phyloP scores from a whole-genome alignment of 495 filamentous ascomycete genomes.

The Filosporella fistucella region DNA sequence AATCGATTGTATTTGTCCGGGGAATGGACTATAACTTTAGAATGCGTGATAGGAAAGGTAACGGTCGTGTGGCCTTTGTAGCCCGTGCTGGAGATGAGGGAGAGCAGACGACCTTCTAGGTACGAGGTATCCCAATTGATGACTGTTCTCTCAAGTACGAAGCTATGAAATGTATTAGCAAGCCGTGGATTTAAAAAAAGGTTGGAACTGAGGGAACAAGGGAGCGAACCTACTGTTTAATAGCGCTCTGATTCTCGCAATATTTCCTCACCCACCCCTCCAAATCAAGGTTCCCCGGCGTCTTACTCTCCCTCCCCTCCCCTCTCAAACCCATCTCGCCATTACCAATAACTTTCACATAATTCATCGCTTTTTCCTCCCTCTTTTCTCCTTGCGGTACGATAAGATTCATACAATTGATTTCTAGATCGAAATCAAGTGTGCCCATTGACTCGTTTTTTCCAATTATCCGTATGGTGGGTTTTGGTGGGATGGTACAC shows the following conservation, averaged over 20 bases:
- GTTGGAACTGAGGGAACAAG: not conserved
- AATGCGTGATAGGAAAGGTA: slow-evolving; percentile 45
- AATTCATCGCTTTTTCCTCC: slow-evolving; percentile 39
- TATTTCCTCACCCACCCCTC: slow-evolving; percentile 45
- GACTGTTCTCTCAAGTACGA: slow-evolving; percentile 42
- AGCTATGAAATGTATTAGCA: slow-evolving; percentile 19
- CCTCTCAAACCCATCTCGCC: slow-evolving; percentile 45
- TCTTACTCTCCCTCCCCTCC: slow-evolving; percentile 30
- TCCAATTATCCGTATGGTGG: slow-evolving; percentile 41
- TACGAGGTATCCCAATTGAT: slow-evolving; percentile 46
- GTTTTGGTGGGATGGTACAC: slow-evolving; percentile 46
- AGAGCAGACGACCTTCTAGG: slow-evolving; percentile 46
- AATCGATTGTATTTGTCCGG: slow-evolving; percentile 48
- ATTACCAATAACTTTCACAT: slow-evolving; percentile 43
- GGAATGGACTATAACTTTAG: slow-evolving; percentile 40
- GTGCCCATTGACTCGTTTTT: slow-evolving; percentile 24
- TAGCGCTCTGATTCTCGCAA: slow-evolving; percentile 37
- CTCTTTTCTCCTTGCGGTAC: slow-evolving; percentile 31
- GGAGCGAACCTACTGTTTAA: slow-evolving; percentile 33
- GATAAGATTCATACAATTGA: slow-evolving; percentile 49
- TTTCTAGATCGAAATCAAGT: slow-evolving; percentile 44
- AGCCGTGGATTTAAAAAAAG: not conserved
- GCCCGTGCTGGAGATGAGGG: slow-evolving; percentile 35
- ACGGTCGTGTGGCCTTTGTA: slow-evolving; percentile 46
- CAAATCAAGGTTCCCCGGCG: slow-evolving; percentile 32